Evolutionary conservation across 257 asterid genomes (phyloP).

Genomic region (Jasminum sambac): DNA sequence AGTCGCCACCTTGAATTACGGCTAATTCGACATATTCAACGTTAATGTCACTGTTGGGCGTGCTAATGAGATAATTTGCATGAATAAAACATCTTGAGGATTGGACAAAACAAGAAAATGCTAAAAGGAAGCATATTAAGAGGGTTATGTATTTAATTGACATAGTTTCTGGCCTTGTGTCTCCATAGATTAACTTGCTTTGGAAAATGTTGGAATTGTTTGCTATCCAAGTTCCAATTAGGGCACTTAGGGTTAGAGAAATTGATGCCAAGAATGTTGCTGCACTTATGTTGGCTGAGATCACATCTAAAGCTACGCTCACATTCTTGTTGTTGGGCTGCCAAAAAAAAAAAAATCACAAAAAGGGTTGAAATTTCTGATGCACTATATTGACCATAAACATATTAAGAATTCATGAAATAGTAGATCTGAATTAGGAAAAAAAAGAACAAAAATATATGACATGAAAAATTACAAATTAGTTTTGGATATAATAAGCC

Average conservation of each 20-base stretch:
- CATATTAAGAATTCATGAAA: neutral
- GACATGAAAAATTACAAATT: no score
- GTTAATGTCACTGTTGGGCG: conserved; percentile 44
- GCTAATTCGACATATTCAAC: conserved; percentile 48
- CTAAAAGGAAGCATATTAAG: conserved; percentile 56
- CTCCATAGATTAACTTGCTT: conserved; percentile 63
- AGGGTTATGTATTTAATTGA: conserved; percentile 60
- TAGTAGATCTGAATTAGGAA: neutral
- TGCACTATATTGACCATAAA: no score
- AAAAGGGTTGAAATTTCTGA: no score
- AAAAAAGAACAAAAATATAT: no score
- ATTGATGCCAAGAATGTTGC: conserved; percentile 58
- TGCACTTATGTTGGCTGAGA: conserved; percentile 48
- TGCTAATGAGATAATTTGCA: conserved; percentile 60
- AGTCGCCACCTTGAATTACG: conserved; percentile 65
- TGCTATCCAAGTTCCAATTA: conserved; percentile 74
- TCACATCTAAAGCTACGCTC: conserved; percentile 46
- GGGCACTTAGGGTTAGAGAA: conserved; percentile 50
- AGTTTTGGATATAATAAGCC: no score
- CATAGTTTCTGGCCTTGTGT: conserved; percentile 62
- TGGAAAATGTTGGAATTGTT: conserved; percentile 53
- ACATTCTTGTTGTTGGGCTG: conserved; percentile 49
- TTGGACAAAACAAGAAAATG: conserved; percentile 69
- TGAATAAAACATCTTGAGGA: conserved; percentile 67
- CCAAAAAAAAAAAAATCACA: neutral